Evolutionary conservation across 306 rosid genomes (phyloP).

Genomic region (Benincasa hispida): DNA sequence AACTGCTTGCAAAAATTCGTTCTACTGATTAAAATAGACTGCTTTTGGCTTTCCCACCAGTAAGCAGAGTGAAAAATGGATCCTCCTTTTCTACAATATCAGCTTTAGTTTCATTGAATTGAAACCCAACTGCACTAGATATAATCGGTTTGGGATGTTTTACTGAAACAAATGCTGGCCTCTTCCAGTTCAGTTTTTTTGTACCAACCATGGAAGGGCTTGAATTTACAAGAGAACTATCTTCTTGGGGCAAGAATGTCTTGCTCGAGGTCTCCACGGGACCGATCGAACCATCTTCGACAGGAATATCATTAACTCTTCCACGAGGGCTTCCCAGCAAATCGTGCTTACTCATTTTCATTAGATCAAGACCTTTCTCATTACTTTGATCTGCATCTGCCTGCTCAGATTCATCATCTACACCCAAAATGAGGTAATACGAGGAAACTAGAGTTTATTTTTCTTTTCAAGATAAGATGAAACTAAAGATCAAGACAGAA

Average conservation of each 20-base stretch:
- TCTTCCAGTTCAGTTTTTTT: slow-evolving; percentile 21
- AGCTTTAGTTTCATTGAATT: slow-evolving; percentile 15
- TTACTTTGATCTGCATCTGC: slow-evolving; percentile 6
- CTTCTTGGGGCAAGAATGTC: slow-evolving; percentile 13
- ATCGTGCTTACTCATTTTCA: slow-evolving; percentile 14
- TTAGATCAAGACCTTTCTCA: slow-evolving; percentile 8
- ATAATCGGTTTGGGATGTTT: slow-evolving; percentile 20
- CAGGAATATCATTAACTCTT: background rate
- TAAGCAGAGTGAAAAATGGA: slow-evolving; percentile 36
- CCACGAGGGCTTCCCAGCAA: slow-evolving; percentile 9
- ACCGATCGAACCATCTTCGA: slow-evolving; percentile 9
- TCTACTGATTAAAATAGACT: slow-evolving; percentile 32
- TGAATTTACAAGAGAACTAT: slow-evolving; percentile 15
- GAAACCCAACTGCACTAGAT: slow-evolving; percentile 9
- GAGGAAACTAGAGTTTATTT: background rate
- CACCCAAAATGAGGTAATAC: background rate
- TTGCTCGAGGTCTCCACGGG: slow-evolving; percentile 1
- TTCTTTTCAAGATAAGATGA: background rate
- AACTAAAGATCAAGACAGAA: background rate
- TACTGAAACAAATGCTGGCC: slow-evolving; percentile 58
- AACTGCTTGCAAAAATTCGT: background rate
- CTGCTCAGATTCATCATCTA: slow-evolving; percentile 29
- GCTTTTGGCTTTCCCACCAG: slow-evolving; percentile 23
- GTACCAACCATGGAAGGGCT: slow-evolving; percentile 7
- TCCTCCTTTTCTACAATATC: slow-evolving; percentile 15